A percentile compares a stretch with the other conserved stretches of the same genome.
These are phyloP conservation scores for Diutina ranongensis DNA, from an alignment of 1,139 yeast species.

Conservation along the genomic window DNA sequence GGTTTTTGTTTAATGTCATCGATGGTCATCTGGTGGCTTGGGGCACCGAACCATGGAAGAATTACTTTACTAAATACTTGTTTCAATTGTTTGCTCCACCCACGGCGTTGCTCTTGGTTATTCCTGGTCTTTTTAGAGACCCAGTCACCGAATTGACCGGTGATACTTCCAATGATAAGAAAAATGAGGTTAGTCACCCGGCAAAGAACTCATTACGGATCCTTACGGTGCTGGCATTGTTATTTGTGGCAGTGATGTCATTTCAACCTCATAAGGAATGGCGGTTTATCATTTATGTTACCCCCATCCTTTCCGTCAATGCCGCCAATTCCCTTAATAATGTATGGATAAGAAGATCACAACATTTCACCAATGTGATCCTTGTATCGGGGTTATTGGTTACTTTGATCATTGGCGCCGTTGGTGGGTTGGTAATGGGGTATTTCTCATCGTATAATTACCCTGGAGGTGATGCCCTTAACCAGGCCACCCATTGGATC, in stretches of 20 bases:
- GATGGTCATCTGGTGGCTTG: conserved; percentile 64
- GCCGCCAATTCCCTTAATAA: conserved; percentile 56
- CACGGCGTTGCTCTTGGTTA: conserved; percentile 33
- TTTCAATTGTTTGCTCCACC: conserved; percentile 56
- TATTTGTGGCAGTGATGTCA: conserved; percentile 55
- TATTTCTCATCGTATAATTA: conserved; percentile 65
- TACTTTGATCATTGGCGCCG: conserved; percentile 21
- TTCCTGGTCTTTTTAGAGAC: conserved; percentile 32
- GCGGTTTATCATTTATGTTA: conserved; percentile 71
- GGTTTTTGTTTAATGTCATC: conserved; percentile 64
- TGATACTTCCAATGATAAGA: conserved; percentile 10
- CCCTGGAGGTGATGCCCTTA: conserved; percentile 79
- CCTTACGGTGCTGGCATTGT: conserved; percentile 29
- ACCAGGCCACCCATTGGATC: conserved; percentile 34
- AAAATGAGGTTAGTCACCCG: conserved; percentile 18
- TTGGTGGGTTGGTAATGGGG: conserved; percentile 40
- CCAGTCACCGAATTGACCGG: conserved; percentile 21
- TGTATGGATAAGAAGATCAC: conserved; percentile 14
- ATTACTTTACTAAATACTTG: conserved; percentile 45
- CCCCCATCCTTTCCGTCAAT: conserved; percentile 55
- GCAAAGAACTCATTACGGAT: conserved; percentile 26
- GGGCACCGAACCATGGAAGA: conserved; percentile 71
- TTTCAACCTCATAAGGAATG: conserved; percentile 90
- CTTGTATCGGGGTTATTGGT: conserved; percentile 19
- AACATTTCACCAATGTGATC: conserved; percentile 17